Evolutionary conservation across 2,329 filamentous ascomycete species (phyloP), one percentile per base, ranked within the genome.

Genomic region (Ascochyta viciae-villosae): DNA sequence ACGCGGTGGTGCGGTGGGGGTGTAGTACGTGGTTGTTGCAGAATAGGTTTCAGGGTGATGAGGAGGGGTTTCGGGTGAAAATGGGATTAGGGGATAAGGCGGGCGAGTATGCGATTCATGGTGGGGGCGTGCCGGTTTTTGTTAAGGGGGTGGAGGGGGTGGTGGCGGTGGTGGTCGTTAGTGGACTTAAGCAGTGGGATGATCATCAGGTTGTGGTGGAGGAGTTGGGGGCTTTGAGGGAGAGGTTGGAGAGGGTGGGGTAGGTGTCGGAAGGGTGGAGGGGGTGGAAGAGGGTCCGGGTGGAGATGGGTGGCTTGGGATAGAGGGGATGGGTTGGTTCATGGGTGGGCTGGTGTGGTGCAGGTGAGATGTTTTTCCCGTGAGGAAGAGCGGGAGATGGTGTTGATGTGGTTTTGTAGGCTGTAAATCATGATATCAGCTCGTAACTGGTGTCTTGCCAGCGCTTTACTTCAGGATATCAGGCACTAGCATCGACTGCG

Each of bases 141-240:
- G 89, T 93, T 8, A 77, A 77, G 49, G 87, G 87, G 0, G 88
- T 92, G 1, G 89, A 92, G 76, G 89, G 88, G 0, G 76, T 91
- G 4, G 87, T 92, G 13, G 90, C 85, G 0, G 87, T 92, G 2
- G 85, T 91, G 4, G 85, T 92, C 13, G 90, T 94, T 2, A 90
- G 87, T 73, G 90, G 90, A 9, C 74, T 94, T 74, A 89, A 87
- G 81, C 89, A 92, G 78, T 82, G 89, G 70, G 85, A 92, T 77
- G 90, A 94, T 76, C 90, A 94, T 74, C 87, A 86, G 26, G 86
- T 92, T 43, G 87, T 93, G 71, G 82, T 89, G 1, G 88, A 92
- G 72, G 65, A 64, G 58, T 45, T 70, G 60, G 60, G 37, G 7
- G 60, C 51, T 19, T 29, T 69, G 26, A 48, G 43, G 13, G 46